A percentile compares a stretch with the other conserved stretches of the same genome.
These are phyloP conservation scores for Rhizoctonia solani DNA, from an alignment of 1,284 basidiomycete species.

Conservation along the genomic window DNA sequence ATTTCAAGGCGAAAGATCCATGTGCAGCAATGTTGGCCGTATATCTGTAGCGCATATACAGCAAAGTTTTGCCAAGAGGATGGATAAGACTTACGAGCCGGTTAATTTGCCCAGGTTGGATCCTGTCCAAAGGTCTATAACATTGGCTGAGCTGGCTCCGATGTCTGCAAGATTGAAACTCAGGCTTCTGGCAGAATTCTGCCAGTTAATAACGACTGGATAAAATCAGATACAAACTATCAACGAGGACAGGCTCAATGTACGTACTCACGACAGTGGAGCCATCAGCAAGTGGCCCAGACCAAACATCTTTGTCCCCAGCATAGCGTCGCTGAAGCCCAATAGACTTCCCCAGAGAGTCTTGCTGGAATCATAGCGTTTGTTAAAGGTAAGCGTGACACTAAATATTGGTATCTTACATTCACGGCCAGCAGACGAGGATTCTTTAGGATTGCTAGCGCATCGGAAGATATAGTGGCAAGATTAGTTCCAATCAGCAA, in stretches of 20 bases:
- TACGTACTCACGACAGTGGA: slow-evolving; percentile 53
- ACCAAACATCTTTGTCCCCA: slow-evolving; percentile 56
- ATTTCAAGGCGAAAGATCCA: slow-evolving; percentile 51
- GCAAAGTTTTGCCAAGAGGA: not conserved
- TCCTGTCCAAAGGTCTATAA: slow-evolving; percentile 50
- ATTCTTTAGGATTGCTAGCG: slow-evolving; percentile 51
- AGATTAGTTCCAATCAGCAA: slow-evolving; percentile 54
- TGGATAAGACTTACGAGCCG: slow-evolving; percentile 45
- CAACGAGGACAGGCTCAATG: not conserved
- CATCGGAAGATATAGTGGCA: slow-evolving; percentile 45
- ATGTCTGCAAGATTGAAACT: slow-evolving; percentile 52
- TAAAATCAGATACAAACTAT: not conserved
- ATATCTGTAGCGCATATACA: slow-evolving; percentile 44
- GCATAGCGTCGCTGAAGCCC: slow-evolving; percentile 55
- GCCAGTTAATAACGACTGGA: slow-evolving; percentile 54
- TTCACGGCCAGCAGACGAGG: slow-evolving; percentile 52
- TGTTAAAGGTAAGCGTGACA: slow-evolving; percentile 1
- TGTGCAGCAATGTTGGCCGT: slow-evolving; percentile 50
- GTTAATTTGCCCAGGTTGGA: slow-evolving; percentile 48
- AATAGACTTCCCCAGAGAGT: slow-evolving; percentile 54
- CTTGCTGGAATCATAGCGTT: slow-evolving; percentile 51
- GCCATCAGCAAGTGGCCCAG: slow-evolving; percentile 55
- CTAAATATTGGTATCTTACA: slow-evolving; percentile 42
- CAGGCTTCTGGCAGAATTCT: slow-evolving; percentile 48
- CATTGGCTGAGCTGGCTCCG: slow-evolving; percentile 50